Evolutionary conservation across 2,329 filamentous ascomycete genomes (phyloP).

Genomic region (Hawksworthiomyces lignivorus): DNA sequence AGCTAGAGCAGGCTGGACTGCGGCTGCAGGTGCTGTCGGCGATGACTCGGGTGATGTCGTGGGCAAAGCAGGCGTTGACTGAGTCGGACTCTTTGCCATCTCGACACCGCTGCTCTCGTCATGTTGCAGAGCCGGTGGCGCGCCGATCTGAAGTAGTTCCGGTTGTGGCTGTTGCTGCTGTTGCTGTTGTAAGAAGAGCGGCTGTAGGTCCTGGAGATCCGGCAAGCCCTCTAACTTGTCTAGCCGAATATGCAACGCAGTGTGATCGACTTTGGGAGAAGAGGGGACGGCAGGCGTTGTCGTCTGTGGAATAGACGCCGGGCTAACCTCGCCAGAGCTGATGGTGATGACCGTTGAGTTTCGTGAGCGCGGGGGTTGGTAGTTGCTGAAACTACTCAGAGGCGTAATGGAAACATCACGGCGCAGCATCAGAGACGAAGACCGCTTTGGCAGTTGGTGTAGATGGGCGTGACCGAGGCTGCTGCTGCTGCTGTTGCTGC

Average conservation of each 20-base stretch:
- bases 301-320: constrained; percentile 3
- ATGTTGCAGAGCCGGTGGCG: no score
- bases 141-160: no score
- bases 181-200: background rate
- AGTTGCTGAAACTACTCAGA: constrained; percentile 9
- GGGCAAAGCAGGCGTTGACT: no score
- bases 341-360: constrained; percentile 4
- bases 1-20: no score
- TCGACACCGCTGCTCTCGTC: no score
- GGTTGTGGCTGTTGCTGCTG: background rate
- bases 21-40: no score
- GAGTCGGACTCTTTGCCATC: no score
- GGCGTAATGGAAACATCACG: constrained; percentile 13
- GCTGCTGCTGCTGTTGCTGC: no score
- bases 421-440: constrained; percentile 15
- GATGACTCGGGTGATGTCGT: no score
- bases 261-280: constrained; percentile 9
- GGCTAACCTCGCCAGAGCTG: constrained; percentile 14
- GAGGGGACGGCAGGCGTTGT: constrained; percentile 2
- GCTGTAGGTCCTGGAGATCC: constrained; percentile 10
- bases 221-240: constrained; percentile 6
- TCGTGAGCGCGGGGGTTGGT: constrained; percentile 1
- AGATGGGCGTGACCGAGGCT: background rate
- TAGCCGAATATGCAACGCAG: constrained; percentile 8
- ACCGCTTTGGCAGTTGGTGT: constrained; percentile 14